Evolutionary conservation across 2,329 filamentous ascomycete species (phyloP), one percentile per base, ranked within the genome.

Genomic region (Xylariaceae sp.): DNA sequence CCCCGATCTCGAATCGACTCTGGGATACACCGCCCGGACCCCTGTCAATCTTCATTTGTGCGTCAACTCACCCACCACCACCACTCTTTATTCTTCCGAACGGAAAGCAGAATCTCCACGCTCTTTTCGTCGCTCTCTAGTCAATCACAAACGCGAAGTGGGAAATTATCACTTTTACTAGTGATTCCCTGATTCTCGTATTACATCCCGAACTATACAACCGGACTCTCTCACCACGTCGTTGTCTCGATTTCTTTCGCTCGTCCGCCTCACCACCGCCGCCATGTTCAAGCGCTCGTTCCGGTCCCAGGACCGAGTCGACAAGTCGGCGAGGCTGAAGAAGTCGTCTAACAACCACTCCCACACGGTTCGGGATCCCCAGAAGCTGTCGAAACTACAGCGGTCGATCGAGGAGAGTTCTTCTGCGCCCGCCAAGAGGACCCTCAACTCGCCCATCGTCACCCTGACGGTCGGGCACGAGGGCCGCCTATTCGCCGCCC

Each of bases 221-320:
- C 31, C 26, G 26, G 43, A 42, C 43, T 45, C 37, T 41, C 31
- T 41, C 37, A 38, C 44, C 38, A 47, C 42, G 47, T 56, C 51
- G 52, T 50, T 56, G 52, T 48, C 55, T 57, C 58, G 50, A 59
- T 53, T 58, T 59, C 59, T 55, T 52, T 49, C 50, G 39, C 51
- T 44, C 39, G 41, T 61, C 50, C 57, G 34, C 44, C 48, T 49
- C 24, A 52, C 52, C 34, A 54, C 65, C 66, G 64, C 65, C 64
- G 62, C 64, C 67, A 95, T 95, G 88, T 95, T 95, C 77, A 94
- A 89, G 73, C 88, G 88, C 65, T 90, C 89, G 62, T 90, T 93
- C 72, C 77, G 83, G 66, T 83, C 85, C 56, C 85, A 83, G 67
- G 85, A 91, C 68, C 87, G 89, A 62, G 86, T 90, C 67, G 86